Conservation (phyloP, 148 eudicot species). For the Cornus controversa region DNA sequence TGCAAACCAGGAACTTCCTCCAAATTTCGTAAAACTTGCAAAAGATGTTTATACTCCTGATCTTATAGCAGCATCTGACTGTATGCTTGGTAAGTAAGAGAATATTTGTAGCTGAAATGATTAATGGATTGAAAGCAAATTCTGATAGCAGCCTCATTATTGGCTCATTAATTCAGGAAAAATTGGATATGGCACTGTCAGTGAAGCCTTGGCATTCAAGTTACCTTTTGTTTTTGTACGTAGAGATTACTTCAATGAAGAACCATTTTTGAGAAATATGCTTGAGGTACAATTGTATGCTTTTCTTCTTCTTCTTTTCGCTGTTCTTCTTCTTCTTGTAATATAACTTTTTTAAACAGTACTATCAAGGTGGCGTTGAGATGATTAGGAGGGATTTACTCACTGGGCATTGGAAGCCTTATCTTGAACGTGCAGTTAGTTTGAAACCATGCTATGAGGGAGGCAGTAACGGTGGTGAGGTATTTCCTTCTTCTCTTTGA, state of each 20-base stretch:
- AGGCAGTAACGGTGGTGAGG: constrained; percentile 93
- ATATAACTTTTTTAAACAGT: constrained; percentile 35
- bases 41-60: constrained; percentile 93
- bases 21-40: constrained; percentile 76
- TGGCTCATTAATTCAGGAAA: constrained; percentile 60
- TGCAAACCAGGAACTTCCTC: constrained; percentile 69
- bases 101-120: constrained; percentile 9
- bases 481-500: constrained; percentile 24
- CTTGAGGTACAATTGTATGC: constrained; percentile 60
- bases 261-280: constrained; percentile 93
- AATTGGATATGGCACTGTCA: constrained; percentile 97
- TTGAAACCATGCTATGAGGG: constrained; percentile 95
- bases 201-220: constrained; percentile 95
- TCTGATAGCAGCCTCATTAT: constrained; percentile 4
- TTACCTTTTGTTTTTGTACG: constrained; percentile 97
- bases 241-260: constrained; percentile 97
- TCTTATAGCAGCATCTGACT: constrained; percentile 95
- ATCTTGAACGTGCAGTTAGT: constrained; percentile 91
- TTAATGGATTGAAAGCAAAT: not conserved
- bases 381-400: constrained; percentile 97
- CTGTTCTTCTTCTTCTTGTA: not conserved
- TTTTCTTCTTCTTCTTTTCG: not conserved
- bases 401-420: constrained; percentile 95
- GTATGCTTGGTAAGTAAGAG: constrained; percentile 89
- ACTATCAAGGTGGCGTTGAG: constrained; percentile 94